Conservation (phyloP, 352 stramenopile genomes). For the Pythium volutum region DNA sequence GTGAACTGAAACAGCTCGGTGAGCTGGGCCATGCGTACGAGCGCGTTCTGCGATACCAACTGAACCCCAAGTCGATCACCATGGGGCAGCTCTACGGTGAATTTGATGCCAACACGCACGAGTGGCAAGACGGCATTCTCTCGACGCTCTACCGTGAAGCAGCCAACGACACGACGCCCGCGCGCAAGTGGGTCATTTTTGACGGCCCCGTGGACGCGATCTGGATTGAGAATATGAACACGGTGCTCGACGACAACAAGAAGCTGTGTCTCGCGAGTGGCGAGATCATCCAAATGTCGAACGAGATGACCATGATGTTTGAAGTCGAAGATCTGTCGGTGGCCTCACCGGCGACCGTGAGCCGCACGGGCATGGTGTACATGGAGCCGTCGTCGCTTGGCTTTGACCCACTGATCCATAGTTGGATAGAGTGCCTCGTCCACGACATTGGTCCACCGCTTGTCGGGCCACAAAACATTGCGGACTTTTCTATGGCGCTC, state of each 20-base stretch:
- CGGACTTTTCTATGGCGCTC: constrained; percentile 49
- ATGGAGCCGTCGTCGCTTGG: constrained; percentile 93
- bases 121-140: constrained; percentile 95
- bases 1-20: constrained; percentile 75
- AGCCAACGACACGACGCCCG: constrained; percentile 81
- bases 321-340: constrained; percentile 95
- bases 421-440: constrained; percentile 81
- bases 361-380: constrained; percentile 95
- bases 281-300: constrained; percentile 94
- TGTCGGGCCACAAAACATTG: constrained; percentile 37
- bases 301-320: constrained; percentile 98
- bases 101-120: constrained; percentile 94
- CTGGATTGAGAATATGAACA: constrained; percentile 98
- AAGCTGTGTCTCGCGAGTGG: constrained; percentile 93
- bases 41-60: constrained; percentile 84
- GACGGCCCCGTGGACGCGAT: constrained; percentile 94
- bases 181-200: constrained; percentile 95
- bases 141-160: constrained; percentile 92
- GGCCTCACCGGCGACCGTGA: constrained; percentile 93
- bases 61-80: constrained; percentile 95
- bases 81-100: constrained; percentile 95
- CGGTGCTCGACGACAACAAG: constrained; percentile 96
- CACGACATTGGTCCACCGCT: constrained; percentile 46
- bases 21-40: constrained; percentile 88
- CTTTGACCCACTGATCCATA: constrained; percentile 87